Evolutionary conservation across 352 stramenopile species (phyloP), one percentile per base, ranked within the genome.

Genomic region (Globisporangium echinulatum): DNA sequence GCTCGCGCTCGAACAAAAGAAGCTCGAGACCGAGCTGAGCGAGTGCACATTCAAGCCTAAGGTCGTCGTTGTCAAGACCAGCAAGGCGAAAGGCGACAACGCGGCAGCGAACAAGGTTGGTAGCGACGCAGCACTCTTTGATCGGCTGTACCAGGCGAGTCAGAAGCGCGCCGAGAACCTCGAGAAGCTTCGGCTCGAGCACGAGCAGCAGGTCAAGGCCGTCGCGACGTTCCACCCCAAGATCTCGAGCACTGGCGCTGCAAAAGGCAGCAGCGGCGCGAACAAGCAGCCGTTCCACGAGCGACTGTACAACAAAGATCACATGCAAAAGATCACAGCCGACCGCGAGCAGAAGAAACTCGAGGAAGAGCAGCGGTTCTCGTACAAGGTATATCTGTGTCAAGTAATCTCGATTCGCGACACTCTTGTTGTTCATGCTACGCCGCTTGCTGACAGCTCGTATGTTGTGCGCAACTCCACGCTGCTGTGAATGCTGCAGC

Each of bases 281-380:
- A 59, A 57, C 9, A 87, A 77, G 50, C 65, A 92, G 42, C 82
- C 84, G 13, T 92, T 94, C 47, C 74, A 92, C 56, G 75, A 90
- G 39, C 70, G 84, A 7, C 58, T 94, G 33, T 94, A 85, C 58
- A 87, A 76, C 66, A 94, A 92, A 38, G 84, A 92, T 44, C 66
- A 91, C 47, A 61, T 87, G 65, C 82, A 88, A 37, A 82, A 79
- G 38, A 59, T 90, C 33, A 70, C 72, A 40, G 71, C 76, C 0
- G 75, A 88, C 7, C 75, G 84, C 9, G 82, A 94, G 61, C 82
- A 89, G 55, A 82, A 81, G 49, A 85, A 84, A 46, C 63, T 91
- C 1, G 77, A 94, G 57, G 75, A 84, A 33, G 84, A 91, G 54
- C 74, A 82, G 19, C 69, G 78, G 49, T 88, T 78, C 56, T 75